These are phyloP conservation scores for Annulohypoxylon nitens DNA, from an alignment of 495 filamentous ascomycete species.

Conservation along the genomic window DNA sequence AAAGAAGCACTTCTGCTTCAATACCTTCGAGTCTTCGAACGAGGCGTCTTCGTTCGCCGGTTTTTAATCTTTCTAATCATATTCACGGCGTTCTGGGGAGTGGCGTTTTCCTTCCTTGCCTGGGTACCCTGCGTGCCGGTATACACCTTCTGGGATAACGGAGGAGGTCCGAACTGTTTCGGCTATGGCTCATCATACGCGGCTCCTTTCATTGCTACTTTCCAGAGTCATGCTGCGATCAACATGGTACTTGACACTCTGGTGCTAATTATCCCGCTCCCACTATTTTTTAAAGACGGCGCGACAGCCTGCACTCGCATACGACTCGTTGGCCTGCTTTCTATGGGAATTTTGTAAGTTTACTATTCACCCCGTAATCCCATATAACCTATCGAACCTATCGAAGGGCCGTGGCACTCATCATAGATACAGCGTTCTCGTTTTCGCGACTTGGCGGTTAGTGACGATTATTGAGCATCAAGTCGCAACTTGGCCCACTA, in stretches of 20 bases:
- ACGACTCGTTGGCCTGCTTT: slow-evolving; percentile 47
- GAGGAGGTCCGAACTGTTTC: slow-evolving; percentile 37
- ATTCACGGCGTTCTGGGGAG: slow-evolving; percentile 50
- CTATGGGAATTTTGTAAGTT: slow-evolving; percentile 50
- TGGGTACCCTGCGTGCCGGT: slow-evolving; percentile 54
- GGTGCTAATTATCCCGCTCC: slow-evolving; percentile 52
- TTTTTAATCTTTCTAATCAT: slow-evolving; percentile 38
- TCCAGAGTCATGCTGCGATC: slow-evolving; percentile 50
- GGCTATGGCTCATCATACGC: slow-evolving; percentile 47
- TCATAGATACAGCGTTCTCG: slow-evolving; percentile 44
- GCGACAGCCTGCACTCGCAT: slow-evolving; percentile 36
- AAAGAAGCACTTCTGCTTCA: slow-evolving; percentile 55
- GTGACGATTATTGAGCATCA: slow-evolving; percentile 48
- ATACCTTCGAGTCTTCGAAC: slow-evolving; percentile 52
- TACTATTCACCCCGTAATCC: too few species aligned
- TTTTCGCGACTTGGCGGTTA: slow-evolving; percentile 53
- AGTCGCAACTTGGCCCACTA: slow-evolving; percentile 46
- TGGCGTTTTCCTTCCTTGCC: slow-evolving; percentile 50
- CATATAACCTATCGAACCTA: not conserved
- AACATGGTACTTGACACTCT: slow-evolving; percentile 53
- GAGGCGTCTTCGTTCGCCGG: slow-evolving; percentile 34
- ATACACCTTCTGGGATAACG: slow-evolving; percentile 39
- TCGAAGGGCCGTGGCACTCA: not conserved
- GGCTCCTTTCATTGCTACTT: slow-evolving; percentile 46
- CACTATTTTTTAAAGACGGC: slow-evolving; percentile 48